Base-by-base conservation (phyloP, 2,329 filamentous ascomycete genomes). In the Fusarium temperatum region DNA sequence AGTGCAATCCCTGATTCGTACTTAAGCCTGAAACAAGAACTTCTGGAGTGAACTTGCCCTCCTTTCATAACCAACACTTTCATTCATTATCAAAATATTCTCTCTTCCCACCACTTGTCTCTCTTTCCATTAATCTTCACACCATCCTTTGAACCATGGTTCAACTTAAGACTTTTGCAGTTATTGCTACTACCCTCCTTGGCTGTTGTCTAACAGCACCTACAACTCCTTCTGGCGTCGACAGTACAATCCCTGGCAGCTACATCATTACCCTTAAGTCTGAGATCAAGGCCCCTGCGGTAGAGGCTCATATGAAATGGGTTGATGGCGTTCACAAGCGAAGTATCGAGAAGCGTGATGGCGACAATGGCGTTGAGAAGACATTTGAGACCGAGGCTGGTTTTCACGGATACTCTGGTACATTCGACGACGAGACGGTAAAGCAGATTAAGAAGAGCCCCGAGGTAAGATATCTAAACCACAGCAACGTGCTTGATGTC, bases 211-310 rank as follows among this genome's bases (percentile, higher is more conserved):
- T 73, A 53, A 71, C 77, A 18, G 75, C 75, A 24, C 71, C 72
- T 24, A 63, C 66, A 41, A 59, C 55, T 24, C 58, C 68, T 30
- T 63, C 75, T 32, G 68, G 63, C 18, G 63, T 66, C 38, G 66
- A 73, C 26, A 74, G 56, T 24, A 60, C 82, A 48, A 76, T 84
- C 50, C 76, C 82, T 48, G 81, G 80, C 72, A 85, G 85, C 61
- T 92, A 90, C 81, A 90, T 92, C 74, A 86, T 92, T 39, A 89
- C 91, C 57, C 90, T 91, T 81, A 89, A 91, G 80, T 82, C 83
- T 70, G 85, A 84, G 56, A 83, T 84, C 73, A 81, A 81, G 58
- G 78, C 83, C 18, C 82, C 82, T 9, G 82, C 81, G 39, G 83
- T 91, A 72, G 79, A 84, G 53, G 80, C 82, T 42, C 87, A 90